Evolutionary conservation across 1,139 yeast genomes (phyloP), one percentile per base, ranked within the genome.

Genomic region (Taphrina deformans): DNA sequence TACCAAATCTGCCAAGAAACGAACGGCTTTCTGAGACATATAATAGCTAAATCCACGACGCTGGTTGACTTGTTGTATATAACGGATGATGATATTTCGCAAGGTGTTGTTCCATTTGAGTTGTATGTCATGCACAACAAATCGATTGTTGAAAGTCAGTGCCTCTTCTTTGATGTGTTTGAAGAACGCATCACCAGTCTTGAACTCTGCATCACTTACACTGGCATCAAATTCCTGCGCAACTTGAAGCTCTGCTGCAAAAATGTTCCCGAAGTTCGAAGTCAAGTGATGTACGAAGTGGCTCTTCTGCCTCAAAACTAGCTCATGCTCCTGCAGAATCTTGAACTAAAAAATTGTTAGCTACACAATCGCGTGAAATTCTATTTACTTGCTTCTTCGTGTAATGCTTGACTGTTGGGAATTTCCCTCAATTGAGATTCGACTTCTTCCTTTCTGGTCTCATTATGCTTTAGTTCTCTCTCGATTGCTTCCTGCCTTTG

Each of bases 31-130:
- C 67, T 87, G 84, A 16, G 90, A 83, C 80, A 87, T 77, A 68
- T 84, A 86, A 73, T 86, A 88, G 0, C 80, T 78, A 60, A 82
- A 79, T 2, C 87, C 82, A 62, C 80, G 80, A 44, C 88, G 77
- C 51, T 85, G 83, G 24, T 83, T 80, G 9, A 86, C 79, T 61
- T 83, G 79, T 67, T 86, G 87, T 44, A 87, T 74, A 71, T 89
- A 89, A 46, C 83, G 80, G 70, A 82, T 79, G 64, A 90, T 78
- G 40, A 83, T 80, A 69, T 88, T 84, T 62, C 96, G 79, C 12
- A 87, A 79, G 6, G 78, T 74, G 68, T 88, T 87, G 73, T 88
- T 86, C 97, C 97, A 91, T 70, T 85, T 87, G 72, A 91, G 74
- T 71, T 85, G 84, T 74, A 91, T 80, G 70, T 88, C 86, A 72